These are phyloP conservation scores for Solanum habrochaites DNA, from an alignment of 257 asterid species.

Conservation along the genomic window DNA sequence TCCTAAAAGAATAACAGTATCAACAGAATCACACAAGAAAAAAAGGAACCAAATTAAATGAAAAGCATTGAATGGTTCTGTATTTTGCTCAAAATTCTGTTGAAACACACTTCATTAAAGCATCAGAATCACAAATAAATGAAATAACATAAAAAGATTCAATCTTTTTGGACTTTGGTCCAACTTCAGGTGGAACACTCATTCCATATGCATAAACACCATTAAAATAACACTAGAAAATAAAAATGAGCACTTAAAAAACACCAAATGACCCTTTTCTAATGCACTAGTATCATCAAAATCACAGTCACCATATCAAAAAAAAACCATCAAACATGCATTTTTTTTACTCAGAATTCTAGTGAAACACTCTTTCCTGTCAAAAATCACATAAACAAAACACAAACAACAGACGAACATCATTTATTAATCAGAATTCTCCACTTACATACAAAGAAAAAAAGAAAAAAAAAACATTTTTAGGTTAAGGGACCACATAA, in stretches of 20 bases:
- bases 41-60: not conserved
- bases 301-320: not conserved
- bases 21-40: not conserved
- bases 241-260: not conserved
- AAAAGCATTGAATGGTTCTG: not conserved
- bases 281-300: not conserved
- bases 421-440: not conserved
- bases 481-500: not conserved
- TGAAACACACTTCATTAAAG: not conserved
- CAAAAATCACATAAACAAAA: not conserved
- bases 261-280: not conserved
- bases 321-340: not conserved
- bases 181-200: slow-evolving; percentile 10
- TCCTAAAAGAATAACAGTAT: not conserved
- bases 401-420: not conserved
- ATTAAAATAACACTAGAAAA: not conserved
- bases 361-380: not conserved
- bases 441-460: not conserved
- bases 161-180: not conserved
- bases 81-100: not conserved
- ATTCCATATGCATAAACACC: slow-evolving; percentile 28
- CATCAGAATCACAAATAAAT: not conserved
- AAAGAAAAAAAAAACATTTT: not conserved
- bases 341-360: not conserved
- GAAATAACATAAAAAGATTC: not conserved